Evolutionary conservation across 2,329 filamentous ascomycete species (phyloP).

Genomic region (Beauveria bassiana): DNA sequence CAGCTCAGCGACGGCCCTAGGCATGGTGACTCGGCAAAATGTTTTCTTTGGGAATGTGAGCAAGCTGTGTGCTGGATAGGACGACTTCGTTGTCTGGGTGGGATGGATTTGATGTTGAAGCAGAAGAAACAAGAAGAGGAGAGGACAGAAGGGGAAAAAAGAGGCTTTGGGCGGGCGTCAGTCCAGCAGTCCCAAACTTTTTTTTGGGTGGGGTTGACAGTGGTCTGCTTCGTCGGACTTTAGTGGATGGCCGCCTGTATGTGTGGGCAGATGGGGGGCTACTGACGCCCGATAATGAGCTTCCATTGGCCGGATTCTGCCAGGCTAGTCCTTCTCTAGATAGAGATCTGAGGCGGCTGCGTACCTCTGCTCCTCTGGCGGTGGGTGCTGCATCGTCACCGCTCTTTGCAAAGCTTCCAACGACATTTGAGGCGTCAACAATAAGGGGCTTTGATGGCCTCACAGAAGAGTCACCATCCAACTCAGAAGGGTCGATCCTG

Average conservation of each 20-base stretch:
- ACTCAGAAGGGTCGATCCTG: no score
- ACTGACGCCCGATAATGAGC: no score
- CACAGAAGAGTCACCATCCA: neutral
- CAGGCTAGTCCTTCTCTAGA: no score
- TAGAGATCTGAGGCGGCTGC: no score
- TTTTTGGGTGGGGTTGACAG: conserved; percentile 1
- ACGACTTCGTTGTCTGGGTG: conserved; percentile 12
- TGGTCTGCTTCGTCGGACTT: neutral
- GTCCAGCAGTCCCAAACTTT: conserved; percentile 7
- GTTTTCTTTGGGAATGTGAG: conserved; percentile 27
- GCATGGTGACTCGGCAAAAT: conserved; percentile 67
- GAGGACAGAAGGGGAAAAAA: conserved; percentile 6
- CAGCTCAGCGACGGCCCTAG: conserved; percentile 80
- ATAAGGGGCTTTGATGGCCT: neutral
- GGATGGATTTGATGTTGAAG: conserved; percentile 9
- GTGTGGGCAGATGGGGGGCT: neutral
- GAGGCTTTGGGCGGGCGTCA: neutral
- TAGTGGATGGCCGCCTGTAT: no score
- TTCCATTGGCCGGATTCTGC: neutral
- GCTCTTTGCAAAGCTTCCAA: neutral
- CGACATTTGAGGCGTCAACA: neutral
- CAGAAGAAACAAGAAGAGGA: conserved; percentile 10
- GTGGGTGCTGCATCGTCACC: neutral
- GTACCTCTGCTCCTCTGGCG: neutral
- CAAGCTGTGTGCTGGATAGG: conserved; percentile 1